Evolutionary conservation across 106 monocot species (phyloP), one percentile per base, ranked within the genome.

Genomic region (Cymbidium sinense): DNA sequence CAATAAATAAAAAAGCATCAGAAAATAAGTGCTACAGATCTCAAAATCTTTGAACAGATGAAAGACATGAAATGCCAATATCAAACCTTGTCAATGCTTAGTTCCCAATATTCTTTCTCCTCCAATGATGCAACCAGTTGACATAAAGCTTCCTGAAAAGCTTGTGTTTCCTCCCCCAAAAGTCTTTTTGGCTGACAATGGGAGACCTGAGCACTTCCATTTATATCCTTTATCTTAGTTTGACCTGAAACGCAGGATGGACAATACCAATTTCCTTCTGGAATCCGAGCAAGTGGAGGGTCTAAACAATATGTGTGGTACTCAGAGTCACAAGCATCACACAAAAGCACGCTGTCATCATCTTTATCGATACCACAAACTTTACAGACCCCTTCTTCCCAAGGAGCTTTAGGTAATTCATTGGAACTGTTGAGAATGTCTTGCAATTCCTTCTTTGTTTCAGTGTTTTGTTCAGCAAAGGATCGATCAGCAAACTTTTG

Each of bases 321-420:
- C 75, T 99, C 99, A 51, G 99, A 99, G 74, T 99, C 99, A 89
- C 99, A 99, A 23, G 87, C 86, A 75, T 99, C 99, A 85, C 99
- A 99, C 21, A 99, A 83, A 31, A 99, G 84, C 78, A 99, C 99
- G 79, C 92, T 95, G 65, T 88, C 88, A 79, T 99, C 99, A 87
- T 94, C 99, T 81, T 87, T 90, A 81, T 99, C 99, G 73, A 99
- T 87, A 17, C 99, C 99, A 81, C 99, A 99, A 74, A 99, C 92
- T 91, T 99, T 99, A 81, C 99, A 99, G 73, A 99, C 88, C 70
- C 99, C 99, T 71, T 92, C 92, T 70, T 99, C 99, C 99, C 99
- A 99, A 50, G 94, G 94, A 81, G 99, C 99, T 85, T 94, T 98
- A n/a, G 90, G 88, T 35, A 98, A 29, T 75, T 88, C 84, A 82